Base-by-base conservation (phyloP, 139 green algal genomes). In the Closterium sp. region DNA sequence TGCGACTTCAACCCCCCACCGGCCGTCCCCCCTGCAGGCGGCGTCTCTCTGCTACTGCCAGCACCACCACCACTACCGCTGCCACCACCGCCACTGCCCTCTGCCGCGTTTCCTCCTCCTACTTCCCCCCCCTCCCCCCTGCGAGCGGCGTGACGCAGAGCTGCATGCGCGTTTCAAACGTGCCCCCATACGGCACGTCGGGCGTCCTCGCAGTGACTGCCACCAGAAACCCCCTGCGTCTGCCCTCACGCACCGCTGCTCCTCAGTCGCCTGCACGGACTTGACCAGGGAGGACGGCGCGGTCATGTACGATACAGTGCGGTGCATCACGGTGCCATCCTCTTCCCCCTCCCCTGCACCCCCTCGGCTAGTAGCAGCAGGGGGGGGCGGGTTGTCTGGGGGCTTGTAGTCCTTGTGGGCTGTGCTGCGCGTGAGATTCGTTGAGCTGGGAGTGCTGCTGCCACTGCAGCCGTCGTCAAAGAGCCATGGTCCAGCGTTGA, bases 101-200 rank as follows among this genome's bases (percentile, higher is more conserved):
- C 55, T 16, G 16, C 55, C 25, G 55, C 25, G 55, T 2, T 28
- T 19, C 55, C 55, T 76, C 16, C 55, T 76, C 25, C 55, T 76
- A 16, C 55, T 76, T 16, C 55, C 25, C 55, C 55, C 25, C 55
- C 55, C 32, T 4, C 0, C 8, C 64, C 86, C 31, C 33, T 33
- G n/a, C 25, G 9, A 25, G 86, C 81, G 21, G n/a, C 23, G 55
- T 83, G 64, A 93, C 28, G 55, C 38, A 93, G 0, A 90, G 84
- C 87, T 94, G 91, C 7, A 94, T 16, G 30, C 84, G 28, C 28
- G 55, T 93, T n/a, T 84, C 66, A 16, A 94, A 94, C 25, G 89
- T 93, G 76, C 28, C 38, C 10, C 91, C 91, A 35, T 94, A 94
- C n/a, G 91, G 91, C 35, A 93, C 91, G 34, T 94, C 91, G 30